Evolutionary conservation across 164 flowering plant genomes (phyloP).

Genomic region (Houttuynia cordata): DNA sequence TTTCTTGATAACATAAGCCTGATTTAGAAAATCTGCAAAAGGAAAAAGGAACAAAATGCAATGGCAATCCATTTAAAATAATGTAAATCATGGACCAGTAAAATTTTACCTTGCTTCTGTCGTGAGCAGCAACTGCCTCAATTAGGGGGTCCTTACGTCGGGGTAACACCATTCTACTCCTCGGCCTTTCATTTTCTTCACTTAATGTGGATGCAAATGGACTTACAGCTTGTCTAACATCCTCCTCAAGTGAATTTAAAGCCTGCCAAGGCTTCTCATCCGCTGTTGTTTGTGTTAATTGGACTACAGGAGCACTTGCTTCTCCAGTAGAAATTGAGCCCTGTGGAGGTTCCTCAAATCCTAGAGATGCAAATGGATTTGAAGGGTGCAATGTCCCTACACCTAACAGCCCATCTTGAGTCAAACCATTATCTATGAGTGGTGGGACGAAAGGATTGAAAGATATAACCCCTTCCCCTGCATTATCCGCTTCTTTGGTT

Average conservation of each 20-base stretch:
- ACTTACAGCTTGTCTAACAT: slow-evolving; percentile 4
- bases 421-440: background rate
- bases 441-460: background rate
- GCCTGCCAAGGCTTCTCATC: slow-evolving; percentile 10
- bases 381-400: background rate
- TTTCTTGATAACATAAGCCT: too few relatives aligned
- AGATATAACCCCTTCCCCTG: background rate
- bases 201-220: slow-evolving; percentile 5
- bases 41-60: background rate
- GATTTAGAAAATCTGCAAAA: background rate
- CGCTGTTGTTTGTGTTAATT: slow-evolving; percentile 6
- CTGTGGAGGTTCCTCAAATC: slow-evolving; percentile 13
- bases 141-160: slow-evolving; percentile 75
- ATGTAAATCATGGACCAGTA: background rate
- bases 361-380: slow-evolving; percentile 4
- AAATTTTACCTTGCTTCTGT: slow-evolving; percentile 61
- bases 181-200: slow-evolving; percentile 5
- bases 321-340: slow-evolving; percentile 10
- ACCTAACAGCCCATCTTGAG: background rate
- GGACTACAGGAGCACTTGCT: slow-evolving; percentile 4
- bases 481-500: slow-evolving; percentile 1
- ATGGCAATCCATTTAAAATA: background rate
- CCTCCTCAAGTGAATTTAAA: slow-evolving; percentile 12
- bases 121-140: slow-evolving; percentile 79
- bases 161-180: slow-evolving; percentile 4